Conservation (phyloP, 2,329 filamentous ascomycete species). For the Aureobasidium sp. region DNA sequence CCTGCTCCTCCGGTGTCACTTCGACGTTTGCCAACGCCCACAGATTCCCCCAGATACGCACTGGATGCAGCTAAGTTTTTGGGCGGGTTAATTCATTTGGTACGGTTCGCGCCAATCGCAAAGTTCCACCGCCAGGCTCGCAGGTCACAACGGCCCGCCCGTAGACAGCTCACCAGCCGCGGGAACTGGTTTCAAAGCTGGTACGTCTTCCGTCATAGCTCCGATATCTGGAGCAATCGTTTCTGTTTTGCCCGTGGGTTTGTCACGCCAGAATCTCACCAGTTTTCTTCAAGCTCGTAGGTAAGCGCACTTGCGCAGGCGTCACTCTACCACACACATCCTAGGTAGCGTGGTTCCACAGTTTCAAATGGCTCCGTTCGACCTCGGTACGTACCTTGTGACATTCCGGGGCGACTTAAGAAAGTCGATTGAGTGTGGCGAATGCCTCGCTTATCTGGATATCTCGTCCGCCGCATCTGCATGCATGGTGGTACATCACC, state of each 20-base stretch:
- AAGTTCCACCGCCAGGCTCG: neutral
- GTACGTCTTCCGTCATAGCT: conserved; percentile 1
- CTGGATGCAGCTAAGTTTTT: conserved; percentile 4
- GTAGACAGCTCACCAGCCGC: conserved; percentile 2
- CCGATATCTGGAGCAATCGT: neutral
- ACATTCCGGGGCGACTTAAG: conserved; percentile 4
- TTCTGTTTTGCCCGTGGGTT: neutral
- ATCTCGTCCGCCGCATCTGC: neutral
- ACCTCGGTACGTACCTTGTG: neutral
- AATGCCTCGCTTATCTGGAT: conserved; percentile 11
- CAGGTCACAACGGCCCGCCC: conserved; percentile 7
- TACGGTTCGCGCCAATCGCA: conserved; percentile 1
- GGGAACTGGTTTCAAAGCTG: neutral
- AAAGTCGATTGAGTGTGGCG: conserved; percentile 12
- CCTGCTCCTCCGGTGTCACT: neutral
- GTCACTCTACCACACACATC: neutral
- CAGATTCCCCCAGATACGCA: neutral
- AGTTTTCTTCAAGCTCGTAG: neutral
- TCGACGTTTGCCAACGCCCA: neutral
- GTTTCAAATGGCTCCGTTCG: neutral
- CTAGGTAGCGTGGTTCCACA: neutral
- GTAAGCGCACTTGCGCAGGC: neutral
- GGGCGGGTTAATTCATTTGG: neutral
- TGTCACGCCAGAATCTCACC: neutral
- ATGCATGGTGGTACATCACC: neutral